Percentiles rank a stretch among this genome's conserved stretches.
Conservation (phyloP, 306 rosid species). For the Canavalia ensiformis region DNA sequence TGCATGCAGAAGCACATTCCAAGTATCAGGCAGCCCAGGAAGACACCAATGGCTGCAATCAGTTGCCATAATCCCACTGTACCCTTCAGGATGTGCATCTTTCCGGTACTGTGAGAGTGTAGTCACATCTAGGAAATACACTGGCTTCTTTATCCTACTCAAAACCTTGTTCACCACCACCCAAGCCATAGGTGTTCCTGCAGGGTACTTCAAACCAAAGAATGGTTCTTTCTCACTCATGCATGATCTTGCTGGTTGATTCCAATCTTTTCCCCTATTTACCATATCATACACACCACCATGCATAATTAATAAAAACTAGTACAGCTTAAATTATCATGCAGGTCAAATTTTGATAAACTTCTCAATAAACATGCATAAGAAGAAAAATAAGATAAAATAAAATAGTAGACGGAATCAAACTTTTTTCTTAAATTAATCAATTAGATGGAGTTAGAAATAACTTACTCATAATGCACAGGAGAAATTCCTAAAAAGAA, state of each 20-base stretch:
- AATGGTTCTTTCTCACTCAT: slow-evolving; percentile 72
- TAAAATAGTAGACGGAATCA: too few species aligned
- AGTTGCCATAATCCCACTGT: slow-evolving; percentile 63
- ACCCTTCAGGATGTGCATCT: slow-evolving; percentile 88
- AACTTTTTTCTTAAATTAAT: not conserved
- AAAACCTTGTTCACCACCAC: slow-evolving; percentile 89
- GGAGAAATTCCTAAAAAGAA: slow-evolving; percentile 97
- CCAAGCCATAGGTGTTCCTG: slow-evolving; percentile 87
- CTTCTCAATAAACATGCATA: too few species aligned
- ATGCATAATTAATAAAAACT: not conserved
- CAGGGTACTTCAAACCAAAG: slow-evolving; percentile 79
- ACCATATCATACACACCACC: slow-evolving; percentile 20
- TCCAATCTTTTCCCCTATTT: slow-evolving; percentile 90
- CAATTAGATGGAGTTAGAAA: not conserved
- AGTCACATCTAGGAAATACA: slow-evolving; percentile 79
- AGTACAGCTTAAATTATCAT: not conserved
- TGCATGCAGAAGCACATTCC: slow-evolving; percentile 89
- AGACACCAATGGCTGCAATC: slow-evolving; percentile 99
- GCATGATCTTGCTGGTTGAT: slow-evolving; percentile 80
- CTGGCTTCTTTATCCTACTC: slow-evolving; percentile 78
- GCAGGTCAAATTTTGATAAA: too few species aligned
- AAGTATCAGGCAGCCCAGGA: slow-evolving; percentile 95
- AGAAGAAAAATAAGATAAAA: too few species aligned
- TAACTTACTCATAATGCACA: slow-evolving; percentile 84
- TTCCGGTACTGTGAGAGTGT: slow-evolving; percentile 77